Base-by-base conservation (phyloP, 305 asterid species). In the Solanum hybrid region DNA sequence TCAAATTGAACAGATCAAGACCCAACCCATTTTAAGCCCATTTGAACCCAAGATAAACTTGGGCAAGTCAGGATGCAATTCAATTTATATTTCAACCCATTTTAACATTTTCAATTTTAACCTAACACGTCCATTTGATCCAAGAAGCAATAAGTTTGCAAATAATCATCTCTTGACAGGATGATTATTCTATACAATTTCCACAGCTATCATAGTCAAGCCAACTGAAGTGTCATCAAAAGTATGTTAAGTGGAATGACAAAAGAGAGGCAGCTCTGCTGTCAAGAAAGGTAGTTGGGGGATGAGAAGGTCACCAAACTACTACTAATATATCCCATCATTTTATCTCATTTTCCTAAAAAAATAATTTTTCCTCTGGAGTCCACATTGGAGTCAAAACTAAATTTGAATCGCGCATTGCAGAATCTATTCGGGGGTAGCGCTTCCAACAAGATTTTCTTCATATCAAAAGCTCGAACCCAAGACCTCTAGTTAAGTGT, bases 241-340 rank as follows among this genome's bases (percentile, higher is more conserved):
- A 71, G 78, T 37, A 29, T 78, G 51, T 85, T n/a, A 24, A 86
- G 85, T 19, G 88, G 85, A 86, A 37, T 73, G 89, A 22, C 66
- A 87, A 91, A 86, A 45, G 78, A 91, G 90, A 91, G 85, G 31
- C 92, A 79, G 45, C 89, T 32, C 27, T 71, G 90, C 93, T 92
- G 94, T 93, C 96, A 92, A 93, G 94, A 60, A 80, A 35, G 95
- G 96, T 95, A 89, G 96, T 93, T 95, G 93, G 94, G 92, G 92
- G 51, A 69, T 86, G 90, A 60, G 79, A 42, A 85, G 89, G 94
- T 92, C 92, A 93, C 96, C 97, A 91, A 94, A 94, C 95, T 78
- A 87, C 77, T 71, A 78, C 60, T 45, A 19, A 34, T 76, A 88
- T 75, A 38, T 37, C 15, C 27, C n/a, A 88, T 90, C 27, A 60